Evolutionary conservation across 257 asterid species (phyloP), one percentile per base, ranked within the genome.

Genomic region (Solanum pinnatisectum): DNA sequence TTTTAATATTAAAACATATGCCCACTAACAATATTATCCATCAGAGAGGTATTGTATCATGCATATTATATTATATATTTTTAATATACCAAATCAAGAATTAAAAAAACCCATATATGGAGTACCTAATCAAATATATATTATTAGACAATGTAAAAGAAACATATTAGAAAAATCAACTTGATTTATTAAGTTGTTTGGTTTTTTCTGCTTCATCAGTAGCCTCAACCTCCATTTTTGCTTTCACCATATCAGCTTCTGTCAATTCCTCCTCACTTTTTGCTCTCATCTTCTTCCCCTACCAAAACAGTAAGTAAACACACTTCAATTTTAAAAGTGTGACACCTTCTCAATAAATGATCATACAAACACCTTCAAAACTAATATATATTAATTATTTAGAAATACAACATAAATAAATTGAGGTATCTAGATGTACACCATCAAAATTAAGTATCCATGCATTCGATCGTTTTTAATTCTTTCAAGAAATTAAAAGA

Each of bases 191-290:
- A 56, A 92, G 87, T 65, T 79, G 76, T 23, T 87, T 90, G 77
- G 88, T 65, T 56, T 87, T 87, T 83, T 92, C 93, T 18, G 94
- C 93, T 4, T 87, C 89, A 36, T 91, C 92, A 73, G 94, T 92
- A 32, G 93, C 93, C 56, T 92, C 91, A 23, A 92, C 94, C 87
- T 92, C 93, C 92, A 83, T 88, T 86, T 91, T 90, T 8, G 90
- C 91, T 10, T 91, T 83, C 85, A 78, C 13, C 67, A 91, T 14
- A 86, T 90, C 93, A 60, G 93, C 93, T 23, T 91, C 92, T 4
- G 88, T 59, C 5, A 89, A 90, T 46, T 92, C 94, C 87, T 87
- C 37, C 65, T 92, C 93, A 33, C 81, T 89, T 68, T 40, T 92
- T 1, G 93, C 94, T 12, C 39, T 90, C 87, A 86, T 3, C 89